Conservation (phyloP, 441 rosid species). For the Syzygium malaccense region DNA sequence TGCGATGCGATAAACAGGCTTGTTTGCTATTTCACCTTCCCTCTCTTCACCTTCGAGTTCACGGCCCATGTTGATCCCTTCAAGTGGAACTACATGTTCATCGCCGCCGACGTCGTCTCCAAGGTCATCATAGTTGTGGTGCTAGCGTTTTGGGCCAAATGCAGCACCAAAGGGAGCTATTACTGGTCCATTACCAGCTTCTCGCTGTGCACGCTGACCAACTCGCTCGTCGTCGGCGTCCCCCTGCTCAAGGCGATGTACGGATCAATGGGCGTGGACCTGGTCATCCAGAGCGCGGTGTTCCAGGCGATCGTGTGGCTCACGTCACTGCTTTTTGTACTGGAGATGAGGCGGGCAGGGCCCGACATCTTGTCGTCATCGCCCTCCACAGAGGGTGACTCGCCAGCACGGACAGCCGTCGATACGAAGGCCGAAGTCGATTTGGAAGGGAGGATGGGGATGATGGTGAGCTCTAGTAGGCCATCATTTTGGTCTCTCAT, state of each 20-base stretch:
- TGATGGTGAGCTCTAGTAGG: not conserved
- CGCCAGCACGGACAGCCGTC: not conserved
- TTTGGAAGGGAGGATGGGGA: constrained; percentile 18
- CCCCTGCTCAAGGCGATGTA: constrained; percentile 81
- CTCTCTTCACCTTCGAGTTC: constrained; percentile 76
- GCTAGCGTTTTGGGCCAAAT: constrained; percentile 74
- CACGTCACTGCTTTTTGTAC: constrained; percentile 49
- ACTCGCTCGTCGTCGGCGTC: constrained; percentile 78
- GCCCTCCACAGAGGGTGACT: not conserved
- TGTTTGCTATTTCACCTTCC: constrained; percentile 78
- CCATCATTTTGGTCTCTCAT: constrained; percentile 50
- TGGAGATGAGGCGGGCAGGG: constrained; percentile 55
- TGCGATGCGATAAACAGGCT: constrained; percentile 69
- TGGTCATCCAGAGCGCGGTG: constrained; percentile 74
- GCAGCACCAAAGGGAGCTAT: constrained; percentile 63
- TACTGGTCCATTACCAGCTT: constrained; percentile 87
- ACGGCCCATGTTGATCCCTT: constrained; percentile 78
- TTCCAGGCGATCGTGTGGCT: constrained; percentile 81
- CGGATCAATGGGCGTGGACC: constrained; percentile 62
- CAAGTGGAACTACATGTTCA: constrained; percentile 63
- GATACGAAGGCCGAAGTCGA: not conserved
- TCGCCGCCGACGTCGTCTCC: constrained; percentile 67
- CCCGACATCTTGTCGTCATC: constrained; percentile 6
- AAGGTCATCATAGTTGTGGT: constrained; percentile 55
- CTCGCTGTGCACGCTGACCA: constrained; percentile 70